phyloP scores from a whole-genome alignment of 2,329 filamentous ascomycete species.

The Colletotrichum noveboracense region DNA sequence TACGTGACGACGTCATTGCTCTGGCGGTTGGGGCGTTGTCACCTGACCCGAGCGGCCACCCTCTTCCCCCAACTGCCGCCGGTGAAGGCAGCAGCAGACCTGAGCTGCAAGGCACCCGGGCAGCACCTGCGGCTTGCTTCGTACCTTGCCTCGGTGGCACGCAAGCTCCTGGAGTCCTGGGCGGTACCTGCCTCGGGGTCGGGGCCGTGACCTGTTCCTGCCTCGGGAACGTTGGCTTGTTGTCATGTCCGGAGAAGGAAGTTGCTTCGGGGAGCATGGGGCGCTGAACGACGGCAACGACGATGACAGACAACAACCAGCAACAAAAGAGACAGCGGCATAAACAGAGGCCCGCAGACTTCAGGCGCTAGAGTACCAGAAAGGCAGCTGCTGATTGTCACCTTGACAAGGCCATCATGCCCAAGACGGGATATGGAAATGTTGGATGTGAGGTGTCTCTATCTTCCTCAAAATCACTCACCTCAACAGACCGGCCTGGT shows the following conservation, averaged over 20 bases:
- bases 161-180: neutral
- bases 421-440: neutral
- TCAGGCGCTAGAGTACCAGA: neutral
- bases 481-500: neutral
- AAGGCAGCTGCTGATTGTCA: neutral
- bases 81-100: neutral
- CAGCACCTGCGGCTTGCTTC: neutral
- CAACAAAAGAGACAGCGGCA: neutral
- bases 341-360: neutral
- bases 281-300: neutral
- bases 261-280: neutral
- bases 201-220: neutral
- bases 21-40: slow-evolving; percentile 9
- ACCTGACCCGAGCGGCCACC: slow-evolving; percentile 9
- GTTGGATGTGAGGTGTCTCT: neutral
- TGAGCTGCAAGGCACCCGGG: neutral
- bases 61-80: neutral
- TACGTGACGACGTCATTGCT: slow-evolving; percentile 22
- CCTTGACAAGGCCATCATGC: neutral
- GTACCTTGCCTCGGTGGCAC: neutral
- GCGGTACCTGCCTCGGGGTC: neutral
- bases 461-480: neutral
- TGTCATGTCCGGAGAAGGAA: neutral
- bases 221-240: neutral
- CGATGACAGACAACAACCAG: neutral